Percentiles rank a stretch among this genome's conserved stretches.
Conservation (phyloP, 352 stramenopile genomes). For the Phytopythium chamaehyphon region DNA sequence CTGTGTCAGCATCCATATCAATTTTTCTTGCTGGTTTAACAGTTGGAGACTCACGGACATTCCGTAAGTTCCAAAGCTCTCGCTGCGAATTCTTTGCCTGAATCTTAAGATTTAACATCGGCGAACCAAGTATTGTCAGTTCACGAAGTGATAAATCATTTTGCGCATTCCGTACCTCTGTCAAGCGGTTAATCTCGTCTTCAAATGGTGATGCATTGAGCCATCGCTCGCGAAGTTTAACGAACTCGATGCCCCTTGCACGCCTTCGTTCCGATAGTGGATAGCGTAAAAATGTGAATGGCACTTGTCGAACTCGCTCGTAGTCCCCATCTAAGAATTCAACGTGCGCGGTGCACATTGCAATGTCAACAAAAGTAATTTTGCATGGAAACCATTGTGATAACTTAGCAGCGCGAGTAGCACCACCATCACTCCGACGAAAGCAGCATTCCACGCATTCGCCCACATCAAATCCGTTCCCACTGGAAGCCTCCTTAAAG, state of each 20-base stretch:
- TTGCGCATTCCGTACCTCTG: slow-evolving; percentile 23
- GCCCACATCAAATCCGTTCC: slow-evolving; percentile 16
- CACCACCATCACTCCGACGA: slow-evolving; percentile 25
- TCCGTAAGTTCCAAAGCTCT: slow-evolving; percentile 20
- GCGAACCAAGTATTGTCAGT: too few relatives aligned
- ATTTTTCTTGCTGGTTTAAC: neutral
- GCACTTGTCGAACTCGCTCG: slow-evolving; percentile 41
- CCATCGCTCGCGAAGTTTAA: slow-evolving; percentile 30
- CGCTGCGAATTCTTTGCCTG: slow-evolving; percentile 13
- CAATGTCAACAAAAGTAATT: slow-evolving; percentile 21
- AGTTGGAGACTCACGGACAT: neutral
- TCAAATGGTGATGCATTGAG: slow-evolving; percentile 19
- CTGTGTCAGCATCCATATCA: neutral
- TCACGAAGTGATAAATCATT: too few relatives aligned
- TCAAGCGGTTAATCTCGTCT: slow-evolving; percentile 32
- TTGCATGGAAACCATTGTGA: slow-evolving; percentile 35
- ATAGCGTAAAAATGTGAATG: slow-evolving; percentile 29
- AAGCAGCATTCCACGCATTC: slow-evolving; percentile 53
- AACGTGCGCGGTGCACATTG: slow-evolving; percentile 22
- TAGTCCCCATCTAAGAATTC: slow-evolving; percentile 44
- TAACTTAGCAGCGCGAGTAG: slow-evolving; percentile 8
- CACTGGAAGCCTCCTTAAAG: slow-evolving; percentile 16
- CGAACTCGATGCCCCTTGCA: slow-evolving; percentile 19
- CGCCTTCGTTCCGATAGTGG: slow-evolving; percentile 24
- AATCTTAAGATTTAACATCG: slow-evolving; percentile 15